Conservation (phyloP, 208 protist genomes). For the Trypanosomatidae sp. region DNA sequence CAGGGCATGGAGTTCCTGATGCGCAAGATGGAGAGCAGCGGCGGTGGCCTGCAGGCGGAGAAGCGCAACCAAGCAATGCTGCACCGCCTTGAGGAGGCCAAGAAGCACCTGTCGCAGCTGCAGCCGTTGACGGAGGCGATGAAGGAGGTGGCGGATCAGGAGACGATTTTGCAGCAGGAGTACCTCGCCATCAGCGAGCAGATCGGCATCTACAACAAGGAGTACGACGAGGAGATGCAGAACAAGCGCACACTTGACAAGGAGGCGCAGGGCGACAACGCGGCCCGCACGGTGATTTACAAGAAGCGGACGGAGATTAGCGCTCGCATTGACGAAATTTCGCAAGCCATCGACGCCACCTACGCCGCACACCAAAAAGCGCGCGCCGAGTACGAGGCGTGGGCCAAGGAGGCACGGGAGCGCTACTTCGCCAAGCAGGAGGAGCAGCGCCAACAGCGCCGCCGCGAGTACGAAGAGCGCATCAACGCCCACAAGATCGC, state of each 20-base stretch:
- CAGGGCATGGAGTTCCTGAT: constrained; percentile 64
- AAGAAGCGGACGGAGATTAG: constrained; percentile 55
- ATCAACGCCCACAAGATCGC: constrained; percentile 59
- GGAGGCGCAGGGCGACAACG: constrained; percentile 36
- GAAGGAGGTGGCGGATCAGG: constrained; percentile 53
- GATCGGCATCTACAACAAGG: constrained; percentile 57
- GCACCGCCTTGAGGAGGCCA: constrained; percentile 67
- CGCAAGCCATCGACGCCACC: constrained; percentile 50
- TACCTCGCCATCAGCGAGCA: constrained; percentile 76
- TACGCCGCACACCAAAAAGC: constrained; percentile 39
- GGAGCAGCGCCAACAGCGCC: constrained; percentile 56
- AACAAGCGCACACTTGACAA: constrained; percentile 54
- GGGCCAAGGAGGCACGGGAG: constrained; percentile 51
- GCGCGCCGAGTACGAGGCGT: constrained; percentile 53
- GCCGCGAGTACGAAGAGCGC: constrained; percentile 41
- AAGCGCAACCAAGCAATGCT: constrained; percentile 49
- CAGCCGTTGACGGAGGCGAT: constrained; percentile 72
- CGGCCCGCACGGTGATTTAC: constrained; percentile 45
- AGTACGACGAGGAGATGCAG: constrained; percentile 58
- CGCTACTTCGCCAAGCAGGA: constrained; percentile 64
- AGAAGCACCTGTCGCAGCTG: constrained; percentile 51
- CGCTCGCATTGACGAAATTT: constrained; percentile 35
- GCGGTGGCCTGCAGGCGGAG: constrained; percentile 63
- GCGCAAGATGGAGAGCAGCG: constrained; percentile 78
- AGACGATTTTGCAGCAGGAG: constrained; percentile 71